These are phyloP conservation scores for Cladobotryum mycophilum DNA, from an alignment of 2,329 filamentous ascomycete genomes.

Conservation along the genomic window DNA sequence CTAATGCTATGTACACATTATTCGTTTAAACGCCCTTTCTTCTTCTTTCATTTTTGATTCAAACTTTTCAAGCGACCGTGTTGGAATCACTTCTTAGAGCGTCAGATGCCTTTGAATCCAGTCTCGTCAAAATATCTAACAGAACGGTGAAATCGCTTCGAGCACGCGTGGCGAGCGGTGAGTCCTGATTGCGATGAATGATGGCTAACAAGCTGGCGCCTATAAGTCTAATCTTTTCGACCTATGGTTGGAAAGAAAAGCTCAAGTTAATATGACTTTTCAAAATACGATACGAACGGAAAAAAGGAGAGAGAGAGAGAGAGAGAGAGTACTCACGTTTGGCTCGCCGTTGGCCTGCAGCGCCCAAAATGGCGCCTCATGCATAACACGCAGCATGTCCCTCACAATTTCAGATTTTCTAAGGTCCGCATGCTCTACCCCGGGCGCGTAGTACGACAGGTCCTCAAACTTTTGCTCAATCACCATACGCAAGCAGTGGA, in stretches of 20 bases:
- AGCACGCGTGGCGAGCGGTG: constrained; percentile 31
- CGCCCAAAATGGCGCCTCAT: constrained; percentile 36
- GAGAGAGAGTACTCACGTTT: constrained; percentile 23
- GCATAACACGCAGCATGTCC: constrained; percentile 35
- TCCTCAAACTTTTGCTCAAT: constrained; percentile 32
- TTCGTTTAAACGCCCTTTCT: too few relatives aligned
- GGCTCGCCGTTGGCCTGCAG: constrained; percentile 35
- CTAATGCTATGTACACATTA: too few relatives aligned
- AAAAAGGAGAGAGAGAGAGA: background rate
- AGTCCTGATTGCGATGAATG: constrained; percentile 31
- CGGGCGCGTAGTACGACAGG: constrained; percentile 23
- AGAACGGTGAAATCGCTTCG: constrained; percentile 33
- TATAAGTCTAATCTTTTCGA: constrained; percentile 35
- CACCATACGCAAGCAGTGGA: constrained; percentile 37
- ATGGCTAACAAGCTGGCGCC: constrained; percentile 33
- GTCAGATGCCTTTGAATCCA: constrained; percentile 39
- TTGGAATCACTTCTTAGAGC: constrained; percentile 27
- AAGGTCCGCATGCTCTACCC: constrained; percentile 26
- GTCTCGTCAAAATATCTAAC: constrained; percentile 33
- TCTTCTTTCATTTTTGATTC: background rate
- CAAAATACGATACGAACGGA: background rate
- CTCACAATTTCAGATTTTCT: constrained; percentile 38
- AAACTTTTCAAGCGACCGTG: background rate
- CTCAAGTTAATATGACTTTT: background rate
- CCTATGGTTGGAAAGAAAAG: constrained; percentile 18